Conservation (phyloP, 148 eudicot species). For the Persicaria tinctoria region DNA sequence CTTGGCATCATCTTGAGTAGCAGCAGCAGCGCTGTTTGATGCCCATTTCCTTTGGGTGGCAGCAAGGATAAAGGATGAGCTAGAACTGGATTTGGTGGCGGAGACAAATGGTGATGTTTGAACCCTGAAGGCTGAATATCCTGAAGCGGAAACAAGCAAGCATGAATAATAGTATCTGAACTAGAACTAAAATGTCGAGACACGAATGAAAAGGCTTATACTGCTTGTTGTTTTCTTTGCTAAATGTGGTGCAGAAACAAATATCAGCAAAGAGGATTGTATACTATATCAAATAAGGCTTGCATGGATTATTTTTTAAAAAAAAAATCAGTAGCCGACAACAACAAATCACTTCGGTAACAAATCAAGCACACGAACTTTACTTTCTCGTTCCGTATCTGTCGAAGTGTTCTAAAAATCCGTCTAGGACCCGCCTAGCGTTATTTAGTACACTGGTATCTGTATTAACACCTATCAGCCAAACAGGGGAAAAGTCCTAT, state of each 20-base stretch:
- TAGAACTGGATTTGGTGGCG: conserved; percentile 17
- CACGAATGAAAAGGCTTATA: background rate
- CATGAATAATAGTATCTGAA: background rate
- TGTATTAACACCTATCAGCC: background rate
- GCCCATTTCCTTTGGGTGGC: conserved; percentile 49
- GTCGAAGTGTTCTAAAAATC: too few species aligned
- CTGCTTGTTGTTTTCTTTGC: background rate
- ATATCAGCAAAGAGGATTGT: background rate
- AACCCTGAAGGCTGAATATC: conserved; percentile 27
- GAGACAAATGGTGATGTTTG: conserved; percentile 26
- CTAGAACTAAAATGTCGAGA: background rate
- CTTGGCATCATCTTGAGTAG: conserved; percentile 44
- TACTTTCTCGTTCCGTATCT: background rate
- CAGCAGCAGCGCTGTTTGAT: conserved; percentile 34
- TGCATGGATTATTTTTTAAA: background rate
- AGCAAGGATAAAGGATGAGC: conserved; percentile 23
- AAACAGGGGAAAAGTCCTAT: background rate
- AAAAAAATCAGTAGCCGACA: background rate
- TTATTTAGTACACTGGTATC: too few species aligned
- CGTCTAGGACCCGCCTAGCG: too few species aligned
- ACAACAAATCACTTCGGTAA: background rate
- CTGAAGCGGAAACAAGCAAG: conserved; percentile 27
- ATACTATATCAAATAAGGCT: background rate
- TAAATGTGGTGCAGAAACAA: background rate
- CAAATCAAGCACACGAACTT: background rate